These are phyloP conservation scores for Agrostemma githago DNA, from an alignment of 148 eudicot species.

Conservation along the genomic window DNA sequence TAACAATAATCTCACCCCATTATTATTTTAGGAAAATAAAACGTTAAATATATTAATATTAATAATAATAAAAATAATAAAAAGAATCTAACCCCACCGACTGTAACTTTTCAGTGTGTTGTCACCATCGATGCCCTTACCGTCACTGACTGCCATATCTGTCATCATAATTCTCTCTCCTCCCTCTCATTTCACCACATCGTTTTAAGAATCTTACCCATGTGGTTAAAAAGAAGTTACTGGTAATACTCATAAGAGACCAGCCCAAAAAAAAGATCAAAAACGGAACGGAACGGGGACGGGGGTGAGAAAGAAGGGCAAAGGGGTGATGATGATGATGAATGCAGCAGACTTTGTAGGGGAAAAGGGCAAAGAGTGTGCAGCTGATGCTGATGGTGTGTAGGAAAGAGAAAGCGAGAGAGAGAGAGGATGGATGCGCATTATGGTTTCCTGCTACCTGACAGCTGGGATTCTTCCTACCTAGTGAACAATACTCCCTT, in stretches of 20 bases:
- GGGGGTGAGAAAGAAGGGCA: neutral
- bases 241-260: neutral
- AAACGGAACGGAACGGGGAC: slow-evolving; percentile 13
- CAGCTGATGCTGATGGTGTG: neutral
- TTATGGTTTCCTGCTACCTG: slow-evolving; percentile 11
- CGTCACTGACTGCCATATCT: slow-evolving; percentile 13
- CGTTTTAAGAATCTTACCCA: slow-evolving; percentile 11
- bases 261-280: neutral
- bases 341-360: neutral
- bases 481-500: too few species aligned
- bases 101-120: slow-evolving; percentile 29
- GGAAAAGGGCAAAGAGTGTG: neutral
- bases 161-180: slow-evolving; percentile 20
- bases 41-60: too few species aligned
- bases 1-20: neutral
- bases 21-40: too few species aligned
- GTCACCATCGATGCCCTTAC: slow-evolving; percentile 39
- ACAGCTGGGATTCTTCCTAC: neutral
- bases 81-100: slow-evolving; percentile 14
- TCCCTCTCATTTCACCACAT: slow-evolving; percentile 22
- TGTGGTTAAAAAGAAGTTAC: neutral
- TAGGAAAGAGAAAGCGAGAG: neutral
- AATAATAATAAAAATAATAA: neutral
- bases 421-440: neutral
- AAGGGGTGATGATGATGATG: neutral